Base-by-base conservation (phyloP, 371 early-diverging fungal species). In the Batkoa obscura region DNA sequence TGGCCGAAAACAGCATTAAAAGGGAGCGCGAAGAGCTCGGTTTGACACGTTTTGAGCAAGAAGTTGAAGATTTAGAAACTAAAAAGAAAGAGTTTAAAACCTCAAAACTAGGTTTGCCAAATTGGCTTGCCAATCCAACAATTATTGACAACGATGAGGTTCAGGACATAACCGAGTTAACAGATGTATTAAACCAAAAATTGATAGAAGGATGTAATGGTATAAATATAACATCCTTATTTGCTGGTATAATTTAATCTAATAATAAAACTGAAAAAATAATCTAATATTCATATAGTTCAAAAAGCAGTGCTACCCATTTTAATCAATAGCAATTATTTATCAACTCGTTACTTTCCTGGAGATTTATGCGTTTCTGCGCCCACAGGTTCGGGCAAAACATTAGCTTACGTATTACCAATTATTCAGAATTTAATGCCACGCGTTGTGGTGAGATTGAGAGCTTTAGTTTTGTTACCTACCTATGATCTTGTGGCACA, bases 321-420 rank as follows among this genome's bases (percentile, higher is more conserved):
- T 69, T 37, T 67, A 72, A 48, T 56, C 76, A 42, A 74, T 72
- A 36, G 72, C 75, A 62, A 67, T 72, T 30, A 62, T 65, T 39
- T 66, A 37, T 99, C 99, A 72, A 88, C 91, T 43, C 78, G 91
- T 55, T 83, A 88, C 6, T 93, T 99, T 57, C 94, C 92, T 68
- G 5, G 80, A 6, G 93, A 92, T 64, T 64, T 94, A 33, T 90
- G 89, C 64, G 86, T 94, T 17, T 88, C 91, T 10, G 88, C 93
- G n/a, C 88, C 94, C 0, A 94, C 94, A 0, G 94, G 93, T 41
- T 84, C 84, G 55, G 99, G 99, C 36, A 99, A 99, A 69, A 98
- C 98, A 0, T 71, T 95, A 49, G 93, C 96, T 0, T 99, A 94
- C 73, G 86, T 91, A 0, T 67, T 99, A 6, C 99, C 99, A 1